Percentiles rank a stretch among this genome's conserved stretches.
phyloP scores from a whole-genome alignment of 2,329 filamentous ascomycete genomes.

The Westerdykella sp. region DNA sequence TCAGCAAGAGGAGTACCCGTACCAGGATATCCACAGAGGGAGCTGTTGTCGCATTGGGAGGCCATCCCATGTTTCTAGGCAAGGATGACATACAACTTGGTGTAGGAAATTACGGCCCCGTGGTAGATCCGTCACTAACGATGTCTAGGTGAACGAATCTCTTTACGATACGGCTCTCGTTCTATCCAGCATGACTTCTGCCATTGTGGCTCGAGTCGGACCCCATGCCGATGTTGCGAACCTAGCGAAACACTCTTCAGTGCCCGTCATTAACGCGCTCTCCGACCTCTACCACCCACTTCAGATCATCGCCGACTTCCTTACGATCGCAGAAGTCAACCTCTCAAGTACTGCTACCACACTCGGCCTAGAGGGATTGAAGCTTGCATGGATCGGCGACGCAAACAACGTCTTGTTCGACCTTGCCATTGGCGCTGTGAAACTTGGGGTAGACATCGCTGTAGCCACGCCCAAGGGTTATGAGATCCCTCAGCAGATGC shows the following conservation, averaged over 20 bases:
- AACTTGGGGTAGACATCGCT: slow-evolving; percentile 77
- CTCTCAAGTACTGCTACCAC: slow-evolving; percentile 42
- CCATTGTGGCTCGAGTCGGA: slow-evolving; percentile 47
- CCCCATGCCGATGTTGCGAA: slow-evolving; percentile 46
- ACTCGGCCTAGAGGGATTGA: slow-evolving; percentile 72
- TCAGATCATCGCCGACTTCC: slow-evolving; percentile 88
- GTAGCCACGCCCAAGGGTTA: slow-evolving; percentile 85
- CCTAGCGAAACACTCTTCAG: slow-evolving; percentile 44
- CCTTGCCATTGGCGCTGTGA: slow-evolving; percentile 77
- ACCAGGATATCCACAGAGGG: slow-evolving; percentile 92
- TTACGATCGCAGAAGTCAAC: slow-evolving; percentile 80
- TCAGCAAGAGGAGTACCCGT: slow-evolving; percentile 90
- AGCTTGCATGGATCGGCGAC: slow-evolving; percentile 93
- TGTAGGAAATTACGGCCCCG: slow-evolving; percentile 43
- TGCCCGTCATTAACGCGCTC: slow-evolving; percentile 54
- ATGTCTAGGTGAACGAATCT: slow-evolving; percentile 72
- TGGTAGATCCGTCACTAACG: slow-evolving; percentile 5
- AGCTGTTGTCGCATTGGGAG: slow-evolving; percentile 80
- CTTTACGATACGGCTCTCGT: slow-evolving; percentile 88
- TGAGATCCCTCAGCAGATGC: slow-evolving; percentile 70
- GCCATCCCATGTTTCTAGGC: slow-evolving; percentile 92
- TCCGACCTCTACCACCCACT: slow-evolving; percentile 90
- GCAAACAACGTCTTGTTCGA: slow-evolving; percentile 97
- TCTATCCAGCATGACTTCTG: slow-evolving; percentile 66
- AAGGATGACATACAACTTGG: slow-evolving; percentile 95